Evolutionary conservation across 1,284 basidiomycete species (phyloP).

Genomic region (Stereum hirsutum): DNA sequence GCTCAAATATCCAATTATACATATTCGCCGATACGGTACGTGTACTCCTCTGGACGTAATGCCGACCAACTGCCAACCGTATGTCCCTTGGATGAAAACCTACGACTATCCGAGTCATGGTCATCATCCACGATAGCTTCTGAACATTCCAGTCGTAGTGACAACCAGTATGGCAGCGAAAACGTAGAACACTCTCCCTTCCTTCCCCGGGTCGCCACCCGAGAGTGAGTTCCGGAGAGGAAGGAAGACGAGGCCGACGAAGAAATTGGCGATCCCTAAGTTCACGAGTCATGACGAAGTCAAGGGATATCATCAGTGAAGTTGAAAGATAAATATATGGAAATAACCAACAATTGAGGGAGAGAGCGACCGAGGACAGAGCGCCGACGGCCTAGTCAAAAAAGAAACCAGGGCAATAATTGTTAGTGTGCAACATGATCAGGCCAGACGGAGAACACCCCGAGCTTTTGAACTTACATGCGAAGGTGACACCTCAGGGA

Average conservation of each 20-base stretch:
- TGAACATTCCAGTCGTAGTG: conserved; percentile 8
- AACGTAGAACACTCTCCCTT: conserved; percentile 78
- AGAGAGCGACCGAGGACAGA: conserved; percentile 75
- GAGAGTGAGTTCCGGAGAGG: conserved; percentile 72
- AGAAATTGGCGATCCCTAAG: conserved; percentile 75
- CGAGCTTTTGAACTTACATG: too few relatives aligned
- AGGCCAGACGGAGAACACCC: too few relatives aligned
- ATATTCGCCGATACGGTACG: too few relatives aligned
- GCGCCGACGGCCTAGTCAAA: conserved; percentile 67
- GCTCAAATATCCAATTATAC: too few relatives aligned
- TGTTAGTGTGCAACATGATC: conserved; percentile 2
- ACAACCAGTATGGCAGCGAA: conserved; percentile 47
- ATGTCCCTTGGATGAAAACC: too few relatives aligned
- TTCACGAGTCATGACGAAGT: conserved; percentile 1
- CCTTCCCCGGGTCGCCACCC: conserved; percentile 50
- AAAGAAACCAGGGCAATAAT: conserved; percentile 3
- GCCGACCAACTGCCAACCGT: too few relatives aligned
- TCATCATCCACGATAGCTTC: conserved; percentile 8
- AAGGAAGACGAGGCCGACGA: conserved; percentile 76
- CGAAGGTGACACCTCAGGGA: conserved; percentile 83
- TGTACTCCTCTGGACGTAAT: too few relatives aligned
- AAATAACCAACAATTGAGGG: conserved; percentile 63
- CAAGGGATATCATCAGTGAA: not conserved
- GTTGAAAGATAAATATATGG: not conserved
- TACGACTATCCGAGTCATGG: not conserved